Conservation (phyloP, 768 basidiomycete genomes). For the Melanogaster broomeanus region DNA sequence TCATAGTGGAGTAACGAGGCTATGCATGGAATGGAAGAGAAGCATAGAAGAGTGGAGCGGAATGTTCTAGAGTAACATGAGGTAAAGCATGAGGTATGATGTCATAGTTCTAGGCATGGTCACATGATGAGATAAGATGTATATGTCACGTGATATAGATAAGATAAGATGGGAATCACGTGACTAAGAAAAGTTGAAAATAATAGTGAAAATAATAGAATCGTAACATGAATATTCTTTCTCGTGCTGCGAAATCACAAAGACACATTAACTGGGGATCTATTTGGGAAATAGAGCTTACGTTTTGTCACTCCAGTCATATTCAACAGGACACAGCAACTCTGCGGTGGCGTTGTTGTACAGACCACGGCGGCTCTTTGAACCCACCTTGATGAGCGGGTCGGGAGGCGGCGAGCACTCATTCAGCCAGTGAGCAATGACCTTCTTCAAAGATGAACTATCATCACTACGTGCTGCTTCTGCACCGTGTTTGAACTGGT, state of each 20-base stretch:
- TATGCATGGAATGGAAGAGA: no score
- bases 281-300: background rate
- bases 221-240: slow-evolving; percentile 9
- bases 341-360: slow-evolving; percentile 2
- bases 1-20: no score
- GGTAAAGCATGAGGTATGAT: no score
- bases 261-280: background rate
- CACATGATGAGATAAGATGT: no score
- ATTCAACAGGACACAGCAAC: slow-evolving; percentile 9
- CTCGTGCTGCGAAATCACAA: background rate
- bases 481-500: slow-evolving; percentile 16
- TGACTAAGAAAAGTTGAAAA: no score
- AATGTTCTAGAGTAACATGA: no score
- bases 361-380: slow-evolving; percentile 5
- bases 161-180: no score
- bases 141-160: no score
- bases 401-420: background rate
- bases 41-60: no score
- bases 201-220: no score
- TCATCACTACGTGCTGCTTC: slow-evolving; percentile 16
- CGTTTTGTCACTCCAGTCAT: slow-evolving; percentile 6
- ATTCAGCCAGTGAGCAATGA: slow-evolving; percentile 8
- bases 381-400: background rate
- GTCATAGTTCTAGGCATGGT: no score
- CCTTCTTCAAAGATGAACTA: background rate